phyloP scores from a whole-genome alignment of 169 alveolate species.

The Amoebophrya sp. region DNA sequence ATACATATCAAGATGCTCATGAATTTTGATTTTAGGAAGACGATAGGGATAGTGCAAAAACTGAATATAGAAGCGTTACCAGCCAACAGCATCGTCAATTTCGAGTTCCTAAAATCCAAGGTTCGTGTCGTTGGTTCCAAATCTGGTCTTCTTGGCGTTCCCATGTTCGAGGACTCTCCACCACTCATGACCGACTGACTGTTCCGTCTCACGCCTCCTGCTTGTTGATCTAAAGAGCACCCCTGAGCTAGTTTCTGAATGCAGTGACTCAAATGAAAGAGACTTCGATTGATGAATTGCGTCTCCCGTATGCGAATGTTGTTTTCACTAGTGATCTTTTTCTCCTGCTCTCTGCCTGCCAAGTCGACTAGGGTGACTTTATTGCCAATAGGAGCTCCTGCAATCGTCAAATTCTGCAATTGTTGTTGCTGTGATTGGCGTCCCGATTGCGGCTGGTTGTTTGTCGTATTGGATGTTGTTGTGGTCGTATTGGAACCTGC shows the following conservation, averaged over 20 bases:
- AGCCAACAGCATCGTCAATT: background rate
- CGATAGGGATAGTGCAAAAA: too few relatives aligned
- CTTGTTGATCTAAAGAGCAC: too few relatives aligned
- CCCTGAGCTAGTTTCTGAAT: background rate
- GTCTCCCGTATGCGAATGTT: background rate
- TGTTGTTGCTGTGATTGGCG: too few relatives aligned
- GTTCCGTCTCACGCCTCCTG: too few relatives aligned
- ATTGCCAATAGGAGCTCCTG: background rate
- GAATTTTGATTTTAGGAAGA: too few relatives aligned
- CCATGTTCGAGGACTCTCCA: too few relatives aligned
- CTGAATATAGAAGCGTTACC: background rate
- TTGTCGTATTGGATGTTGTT: too few relatives aligned
- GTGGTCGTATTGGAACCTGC: too few relatives aligned
- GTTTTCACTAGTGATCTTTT: background rate
- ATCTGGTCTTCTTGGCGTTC: background rate
- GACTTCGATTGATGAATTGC: background rate
- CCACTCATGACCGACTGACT: too few relatives aligned
- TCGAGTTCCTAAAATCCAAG: background rate
- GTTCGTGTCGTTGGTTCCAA: too few relatives aligned
- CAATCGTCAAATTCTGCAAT: too few relatives aligned
- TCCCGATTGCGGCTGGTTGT: background rate
- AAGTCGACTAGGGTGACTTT: background rate
- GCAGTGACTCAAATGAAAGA: background rate
- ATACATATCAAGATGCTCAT: background rate
- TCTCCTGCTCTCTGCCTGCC: background rate